phyloP scores from a whole-genome alignment of 768 basidiomycete species.

The Ramaria sp. region DNA sequence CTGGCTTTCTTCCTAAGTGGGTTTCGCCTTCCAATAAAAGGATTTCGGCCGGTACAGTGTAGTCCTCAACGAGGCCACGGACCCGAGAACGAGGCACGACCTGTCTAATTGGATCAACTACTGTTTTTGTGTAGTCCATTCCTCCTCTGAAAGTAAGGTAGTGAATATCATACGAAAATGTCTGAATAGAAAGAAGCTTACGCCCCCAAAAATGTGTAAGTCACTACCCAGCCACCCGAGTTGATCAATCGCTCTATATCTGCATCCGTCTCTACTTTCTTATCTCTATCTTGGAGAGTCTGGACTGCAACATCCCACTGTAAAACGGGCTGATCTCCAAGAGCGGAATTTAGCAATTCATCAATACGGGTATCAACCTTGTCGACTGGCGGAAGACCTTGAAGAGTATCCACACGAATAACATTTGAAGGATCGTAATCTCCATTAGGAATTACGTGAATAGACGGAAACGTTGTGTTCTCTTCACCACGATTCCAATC shows the following conservation, averaged over 20 bases:
- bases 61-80: slow-evolving; percentile 30
- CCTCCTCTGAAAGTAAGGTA: slow-evolving; percentile 20
- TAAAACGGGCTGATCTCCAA: slow-evolving; percentile 12
- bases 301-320: slow-evolving; percentile 14
- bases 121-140: slow-evolving; percentile 34
- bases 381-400: slow-evolving; percentile 15
- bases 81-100: slow-evolving; percentile 25
- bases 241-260: slow-evolving; percentile 23
- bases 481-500: slow-evolving; percentile 27
- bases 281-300: slow-evolving; percentile 20
- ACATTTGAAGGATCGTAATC: slow-evolving; percentile 29
- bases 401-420: slow-evolving; percentile 28
- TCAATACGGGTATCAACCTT: slow-evolving; percentile 12
- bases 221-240: slow-evolving; percentile 29
- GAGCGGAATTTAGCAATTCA: slow-evolving; percentile 17
- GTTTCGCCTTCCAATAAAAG: slow-evolving; percentile 31
- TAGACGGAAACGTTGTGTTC: slow-evolving; percentile 20
- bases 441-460: slow-evolving; percentile 27
- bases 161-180: neutral
- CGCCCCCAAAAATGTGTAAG: slow-evolving; percentile 31
- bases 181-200: slow-evolving; percentile 18
- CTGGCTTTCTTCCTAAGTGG: slow-evolving; percentile 31
- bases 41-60: slow-evolving; percentile 24
- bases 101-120: slow-evolving; percentile 27
- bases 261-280: slow-evolving; percentile 16